Percentiles rank a stretch among this genome's conserved stretches.
These are phyloP conservation scores for Rhizophora mangle DNA, from an alignment of 345 rosid genomes.

Conservation along the genomic window DNA sequence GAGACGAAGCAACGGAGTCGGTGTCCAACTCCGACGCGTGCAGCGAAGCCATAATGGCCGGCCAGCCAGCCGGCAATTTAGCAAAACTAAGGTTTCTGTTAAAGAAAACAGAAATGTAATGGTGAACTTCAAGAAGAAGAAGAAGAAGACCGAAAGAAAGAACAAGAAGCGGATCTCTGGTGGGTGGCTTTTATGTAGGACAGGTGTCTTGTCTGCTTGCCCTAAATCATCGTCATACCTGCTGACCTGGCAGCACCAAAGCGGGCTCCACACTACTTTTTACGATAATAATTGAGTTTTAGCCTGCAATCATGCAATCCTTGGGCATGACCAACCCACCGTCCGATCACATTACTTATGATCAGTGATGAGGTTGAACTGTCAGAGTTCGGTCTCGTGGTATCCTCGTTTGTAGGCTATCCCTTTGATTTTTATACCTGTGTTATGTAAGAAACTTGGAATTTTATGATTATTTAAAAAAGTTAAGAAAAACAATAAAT, in stretches of 20 bases:
- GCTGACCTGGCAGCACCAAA: slow-evolving; percentile 8
- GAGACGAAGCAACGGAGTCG: slow-evolving; percentile 71
- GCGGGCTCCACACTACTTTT: not conserved
- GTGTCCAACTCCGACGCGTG: slow-evolving; percentile 63
- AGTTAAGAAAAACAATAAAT: no score
- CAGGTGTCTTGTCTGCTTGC: not conserved
- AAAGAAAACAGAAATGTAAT: not conserved
- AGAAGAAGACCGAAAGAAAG: not conserved
- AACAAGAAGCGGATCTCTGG: not conserved
- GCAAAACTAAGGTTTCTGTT: not conserved
- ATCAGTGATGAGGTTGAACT: no score
- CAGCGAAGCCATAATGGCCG: slow-evolving; percentile 44
- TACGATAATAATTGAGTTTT: no score
- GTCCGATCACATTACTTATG: not conserved
- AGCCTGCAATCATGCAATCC: no score
- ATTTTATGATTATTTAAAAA: not conserved
- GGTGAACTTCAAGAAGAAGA: not conserved
- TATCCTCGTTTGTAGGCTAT: no score
- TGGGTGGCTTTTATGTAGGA: not conserved
- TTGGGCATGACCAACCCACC: no score
- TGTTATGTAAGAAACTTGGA: no score
- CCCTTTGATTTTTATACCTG: no score
- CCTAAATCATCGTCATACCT: not conserved
- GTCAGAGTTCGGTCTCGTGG: no score
- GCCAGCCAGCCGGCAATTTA: not conserved